Evolutionary conservation across 2,329 filamentous ascomycete genomes (phyloP).

Genomic region (Sphaerulina vaccinii): DNA sequence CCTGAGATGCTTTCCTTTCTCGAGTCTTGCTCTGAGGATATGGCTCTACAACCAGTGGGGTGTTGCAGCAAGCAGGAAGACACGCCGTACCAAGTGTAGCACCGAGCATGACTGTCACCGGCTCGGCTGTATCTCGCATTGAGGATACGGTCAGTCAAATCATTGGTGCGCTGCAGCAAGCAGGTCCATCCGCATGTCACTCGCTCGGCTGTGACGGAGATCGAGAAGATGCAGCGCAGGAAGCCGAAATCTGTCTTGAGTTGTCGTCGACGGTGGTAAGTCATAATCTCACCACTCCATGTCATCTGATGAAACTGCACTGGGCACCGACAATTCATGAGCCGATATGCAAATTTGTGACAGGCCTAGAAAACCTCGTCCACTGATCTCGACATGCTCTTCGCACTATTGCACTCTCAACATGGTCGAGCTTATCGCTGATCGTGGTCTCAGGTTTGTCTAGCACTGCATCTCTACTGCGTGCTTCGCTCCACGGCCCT

Average conservation of each 20-base stretch:
- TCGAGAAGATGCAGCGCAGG: conserved; percentile 24
- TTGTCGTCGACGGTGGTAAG: conserved; percentile 15
- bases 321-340: conserved; percentile 40
- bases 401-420: neutral
- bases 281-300: neutral
- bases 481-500: neutral
- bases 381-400: conserved; percentile 36
- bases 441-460: neutral
- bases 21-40: conserved; percentile 16
- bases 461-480: neutral
- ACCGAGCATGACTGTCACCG: conserved; percentile 19
- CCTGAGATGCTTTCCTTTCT: conserved; percentile 23
- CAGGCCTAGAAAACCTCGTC: conserved; percentile 48
- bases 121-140: conserved; percentile 2
- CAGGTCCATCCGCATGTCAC: neutral
- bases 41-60: no score
- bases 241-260: conserved; percentile 19
- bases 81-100: conserved; percentile 19
- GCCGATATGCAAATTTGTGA: conserved; percentile 41
- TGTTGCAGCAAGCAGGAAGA: neutral
- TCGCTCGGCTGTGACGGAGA: conserved; percentile 12
- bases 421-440: neutral
- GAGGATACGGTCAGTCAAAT: conserved; percentile 19
- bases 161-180: conserved; percentile 16
- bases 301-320: conserved; percentile 40